Conservation (phyloP, 116 monocot species). For the Papilionanthe hybrid region DNA sequence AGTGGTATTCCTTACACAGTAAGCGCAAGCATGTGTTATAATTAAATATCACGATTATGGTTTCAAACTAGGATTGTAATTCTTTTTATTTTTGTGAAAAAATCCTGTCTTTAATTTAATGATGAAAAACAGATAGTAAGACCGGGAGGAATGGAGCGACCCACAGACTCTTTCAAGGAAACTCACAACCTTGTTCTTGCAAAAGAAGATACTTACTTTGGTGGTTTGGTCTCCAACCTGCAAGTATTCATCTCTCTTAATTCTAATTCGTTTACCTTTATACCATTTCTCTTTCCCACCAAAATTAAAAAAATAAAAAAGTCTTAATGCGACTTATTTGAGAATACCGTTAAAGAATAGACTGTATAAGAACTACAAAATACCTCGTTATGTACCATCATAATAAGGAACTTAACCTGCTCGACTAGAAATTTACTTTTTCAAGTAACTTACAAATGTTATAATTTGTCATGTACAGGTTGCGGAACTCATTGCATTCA, state of each 20-base stretch:
- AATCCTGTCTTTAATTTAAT: background rate
- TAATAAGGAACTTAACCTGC: no score
- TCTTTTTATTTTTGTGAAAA: background rate
- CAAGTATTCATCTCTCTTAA: conserved; percentile 38
- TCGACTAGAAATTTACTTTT: no score
- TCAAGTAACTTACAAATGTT: no score
- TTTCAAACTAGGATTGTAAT: background rate
- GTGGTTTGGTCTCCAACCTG: conserved; percentile 92
- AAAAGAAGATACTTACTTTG: conserved; percentile 73
- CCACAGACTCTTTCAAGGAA: conserved; percentile 95
- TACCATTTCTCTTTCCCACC: no score
- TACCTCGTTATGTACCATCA: no score
- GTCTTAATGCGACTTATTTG: no score
- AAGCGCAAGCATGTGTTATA: conserved; percentile 14
- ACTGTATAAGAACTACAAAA: no score
- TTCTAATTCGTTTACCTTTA: no score
- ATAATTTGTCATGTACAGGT: no score
- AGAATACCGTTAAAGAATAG: no score
- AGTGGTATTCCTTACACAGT: conserved; percentile 92
- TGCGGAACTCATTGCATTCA: no score
- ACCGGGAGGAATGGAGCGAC: conserved; percentile 98
- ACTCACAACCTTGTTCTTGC: conserved; percentile 89
- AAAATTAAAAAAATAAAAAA: no score
- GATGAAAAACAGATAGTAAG: conserved; percentile 65
- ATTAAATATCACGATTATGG: background rate